phyloP scores from a whole-genome alignment of 176 grass and related monocot genomes.

The Musa itinerans region DNA sequence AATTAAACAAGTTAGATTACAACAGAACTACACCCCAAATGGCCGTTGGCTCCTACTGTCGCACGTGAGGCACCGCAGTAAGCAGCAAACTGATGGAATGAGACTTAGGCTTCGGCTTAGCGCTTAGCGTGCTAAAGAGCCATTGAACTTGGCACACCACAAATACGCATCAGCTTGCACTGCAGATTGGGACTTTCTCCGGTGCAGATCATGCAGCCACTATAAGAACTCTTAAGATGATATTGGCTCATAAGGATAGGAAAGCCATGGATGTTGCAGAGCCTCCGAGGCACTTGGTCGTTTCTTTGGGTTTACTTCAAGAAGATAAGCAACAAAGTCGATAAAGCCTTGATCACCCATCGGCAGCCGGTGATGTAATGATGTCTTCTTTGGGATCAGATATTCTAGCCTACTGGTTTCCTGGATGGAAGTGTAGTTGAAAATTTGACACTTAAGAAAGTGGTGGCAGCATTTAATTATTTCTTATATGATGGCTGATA shows the following conservation, averaged over 20 bases:
- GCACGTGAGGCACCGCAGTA: not conserved
- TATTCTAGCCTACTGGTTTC: conserved; percentile 23
- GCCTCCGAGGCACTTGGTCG: conserved; percentile 21
- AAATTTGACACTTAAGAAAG: not conserved
- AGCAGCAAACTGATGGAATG: not conserved
- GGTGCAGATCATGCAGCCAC: not conserved
- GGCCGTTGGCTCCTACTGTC: not conserved
- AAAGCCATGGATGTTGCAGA: conserved; percentile 22
- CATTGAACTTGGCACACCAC: not conserved
- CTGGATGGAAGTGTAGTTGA: not conserved
- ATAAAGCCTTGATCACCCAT: conserved; percentile 18
- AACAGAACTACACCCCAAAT: not conserved
- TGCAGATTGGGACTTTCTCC: not conserved
- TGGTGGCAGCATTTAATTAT: not conserved
- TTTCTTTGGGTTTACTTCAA: conserved; percentile 21
- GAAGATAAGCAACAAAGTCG: conserved; percentile 18
- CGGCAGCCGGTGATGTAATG: conserved; percentile 14
- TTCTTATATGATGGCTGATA: not conserved
- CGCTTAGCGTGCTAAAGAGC: not conserved
- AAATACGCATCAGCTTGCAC: not conserved
- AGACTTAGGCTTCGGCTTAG: not conserved
- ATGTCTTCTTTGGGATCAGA: conserved; percentile 22
- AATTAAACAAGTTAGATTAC: conserved; percentile 7
- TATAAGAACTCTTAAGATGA: not conserved
- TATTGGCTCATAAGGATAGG: conserved; percentile 24